Base-by-base conservation (phyloP, 495 filamentous ascomycete species). In the Penicillium antarcticum region DNA sequence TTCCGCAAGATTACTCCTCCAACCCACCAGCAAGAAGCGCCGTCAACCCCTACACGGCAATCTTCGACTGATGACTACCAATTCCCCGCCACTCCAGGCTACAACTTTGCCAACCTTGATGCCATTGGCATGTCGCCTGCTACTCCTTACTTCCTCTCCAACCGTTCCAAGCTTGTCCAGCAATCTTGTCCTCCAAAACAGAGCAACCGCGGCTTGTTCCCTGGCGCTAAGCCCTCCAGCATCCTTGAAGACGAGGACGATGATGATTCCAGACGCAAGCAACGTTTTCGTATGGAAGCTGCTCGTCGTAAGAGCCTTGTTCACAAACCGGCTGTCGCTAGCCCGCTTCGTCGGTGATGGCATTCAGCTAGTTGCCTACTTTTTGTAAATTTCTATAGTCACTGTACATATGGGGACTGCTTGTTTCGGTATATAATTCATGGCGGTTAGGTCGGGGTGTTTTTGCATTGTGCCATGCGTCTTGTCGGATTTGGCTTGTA, bases 271-370 rank as follows among this genome's bases (percentile, higher is more conserved):
- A 57, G 73, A 49, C 56, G 75, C 39, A 72, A 79, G 19, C 68
- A 92, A 12, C 73, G 85, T 52, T 75, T 83, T 68, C 78, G 85
- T 40, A 67, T 95, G 49, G 80, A 89, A 72, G 80, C 84, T 33
- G 89, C 88, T 0, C 72, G 88, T 42, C 76, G 91, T 36, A 91
- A 91, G 80, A 95, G 87, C 61, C 64, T 90, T 69, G 88, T 91
- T 56, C 92, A 84, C 70, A 86, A 87, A 37, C 90, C 89, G 5
- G 83, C 85, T 62, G 70, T 92, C 41, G 84, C 80, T 10, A 96
- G 91, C 66, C 90, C 88, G 2, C 71, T 96, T 41, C 57, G 29
- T 18, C 46, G 40, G 34, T 64, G 42, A 63, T 41, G 41, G 26
- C 19, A 24, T 42, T 42, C 13, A 39, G 35, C 11, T 36, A 14